A percentile compares a stretch with the other conserved stretches of the same genome.
phyloP scores from a whole-genome alignment of 1,284 basidiomycete species.

The Tausonia pullulans region DNA sequence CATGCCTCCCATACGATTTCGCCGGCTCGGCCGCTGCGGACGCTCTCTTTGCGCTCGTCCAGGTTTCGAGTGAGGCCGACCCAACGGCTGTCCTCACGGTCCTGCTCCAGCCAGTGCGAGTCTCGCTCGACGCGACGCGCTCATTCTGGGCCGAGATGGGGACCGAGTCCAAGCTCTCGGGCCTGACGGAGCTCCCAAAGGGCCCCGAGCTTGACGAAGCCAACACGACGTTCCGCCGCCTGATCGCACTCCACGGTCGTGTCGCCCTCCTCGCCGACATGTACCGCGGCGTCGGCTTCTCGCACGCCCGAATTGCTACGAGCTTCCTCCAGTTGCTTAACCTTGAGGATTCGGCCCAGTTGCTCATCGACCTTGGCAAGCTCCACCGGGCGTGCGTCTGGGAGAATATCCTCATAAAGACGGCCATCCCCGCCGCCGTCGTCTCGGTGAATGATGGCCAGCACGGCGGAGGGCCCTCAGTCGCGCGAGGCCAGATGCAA shows the following conservation, averaged over 20 bases:
- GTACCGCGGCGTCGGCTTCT: constrained; percentile 71
- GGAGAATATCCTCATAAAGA: constrained; percentile 73
- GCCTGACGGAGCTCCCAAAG: constrained; percentile 48
- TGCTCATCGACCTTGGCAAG: constrained; percentile 63
- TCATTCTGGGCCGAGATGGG: constrained; percentile 54
- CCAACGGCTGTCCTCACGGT: constrained; percentile 63
- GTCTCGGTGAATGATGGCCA: constrained; percentile 20
- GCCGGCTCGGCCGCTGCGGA: constrained; percentile 68
- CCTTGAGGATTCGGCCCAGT: constrained; percentile 49
- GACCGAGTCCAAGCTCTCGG: constrained; percentile 49
- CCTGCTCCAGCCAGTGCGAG: constrained; percentile 59
- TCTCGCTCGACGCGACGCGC: constrained; percentile 56
- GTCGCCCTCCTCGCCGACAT: constrained; percentile 78
- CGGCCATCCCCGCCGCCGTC: constrained; percentile 20
- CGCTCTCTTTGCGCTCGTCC: constrained; percentile 75
- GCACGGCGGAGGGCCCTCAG: constrained; percentile 6
- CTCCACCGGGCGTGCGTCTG: constrained; percentile 75
- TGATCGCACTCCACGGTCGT: constrained; percentile 68
- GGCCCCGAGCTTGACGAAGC: constrained; percentile 42
- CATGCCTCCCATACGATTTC: constrained; percentile 84
- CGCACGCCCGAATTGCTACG: constrained; percentile 66
- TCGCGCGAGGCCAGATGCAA: constrained; percentile 15
- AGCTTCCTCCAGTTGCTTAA: constrained; percentile 65
- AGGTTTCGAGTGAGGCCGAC: constrained; percentile 76
- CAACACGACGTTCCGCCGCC: constrained; percentile 60